Base-by-base conservation (phyloP, 108 stramenopile genomes). In the Skeletonema costatum region DNA sequence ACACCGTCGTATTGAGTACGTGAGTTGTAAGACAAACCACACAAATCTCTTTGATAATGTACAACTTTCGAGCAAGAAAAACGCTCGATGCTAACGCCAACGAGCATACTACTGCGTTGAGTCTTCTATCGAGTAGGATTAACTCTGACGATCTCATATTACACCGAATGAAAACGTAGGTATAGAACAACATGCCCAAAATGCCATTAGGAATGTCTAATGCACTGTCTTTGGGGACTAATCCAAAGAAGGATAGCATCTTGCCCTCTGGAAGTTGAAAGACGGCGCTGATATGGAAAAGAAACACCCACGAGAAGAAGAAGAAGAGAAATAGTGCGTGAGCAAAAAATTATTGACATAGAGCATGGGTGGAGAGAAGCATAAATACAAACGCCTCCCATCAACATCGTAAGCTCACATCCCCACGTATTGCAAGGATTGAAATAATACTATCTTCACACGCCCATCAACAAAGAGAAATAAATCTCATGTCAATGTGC, bases 121-220 rank as follows among this genome's bases (percentile, higher is more conserved):
- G 9, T 1, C 14, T 6, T 10, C 35, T 41, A 4, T 71, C 64
- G 60, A 89, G 71, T 21, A 81, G 21, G 11, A 48, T 16, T 2
- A 38, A 14, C 29, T 17, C 69, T 12, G 42, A 14, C 2, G 21
- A 6, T 7, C 36, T 50, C 10, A 33, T 13, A 35, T 50, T 48
- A 64, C 39, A 65, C 41, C 73, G 39, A 8, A 86, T 5, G 6
- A 86, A 61, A 41, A 78, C 68, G 46, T 78, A 87, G 5, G 71
- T 60, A 66, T 94, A 94, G 67, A 83, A 94, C 6, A 91, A n/a
- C 16, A 82, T 69, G 32, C 93, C 93, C 17, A 93, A 62, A 17
- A 73, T 64, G 8, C 90, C 91, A 71, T 94, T 94, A 0, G 93
- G 93, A 10, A 94, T 78, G 70, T 94, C 91, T 29, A 94, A 74